Base-by-base conservation (phyloP, 192 early-diverging fungal genomes). In the Paraglomus occultum region DNA sequence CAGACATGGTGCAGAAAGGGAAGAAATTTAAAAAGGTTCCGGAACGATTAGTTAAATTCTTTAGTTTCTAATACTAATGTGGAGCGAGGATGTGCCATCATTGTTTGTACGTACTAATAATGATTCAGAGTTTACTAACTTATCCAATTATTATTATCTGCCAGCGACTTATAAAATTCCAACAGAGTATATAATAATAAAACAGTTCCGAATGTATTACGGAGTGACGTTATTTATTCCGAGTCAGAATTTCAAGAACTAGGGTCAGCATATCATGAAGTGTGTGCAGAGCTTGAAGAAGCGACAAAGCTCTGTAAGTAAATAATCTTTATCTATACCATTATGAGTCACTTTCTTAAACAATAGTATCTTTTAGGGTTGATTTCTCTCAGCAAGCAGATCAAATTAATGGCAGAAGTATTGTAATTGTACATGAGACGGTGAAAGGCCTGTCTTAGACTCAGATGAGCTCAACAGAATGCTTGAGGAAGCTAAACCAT, bases 351-450 rank as follows among this genome's bases (percentile, higher is more conserved):
- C 17, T 31, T 31, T 31, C 31, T 31, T 3, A 31, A 31, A 31
- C 31, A 1, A n/a, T n/a, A n/a, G n/a, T 64, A 20, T 42, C 22
- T 44, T 60, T 60, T 60, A 39, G 45, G 23, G 18, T n/a, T 57
- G 22, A 57, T 20, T 23, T 7, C 54, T 57, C 54, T 57, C 18
- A 6, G 54, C 6, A 57, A 57, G 18, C n/a, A 57, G 31, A 57
- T 31, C 1, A 31, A 31, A 31, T 3, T 57, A 11, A 64, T 64
- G 46, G 62, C 22, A 31, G 46, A 6, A 14, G 17, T 64, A 2
- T 49, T 64, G 38, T 31, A 31, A n/a, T n/a, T n/a, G n/a, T 64
- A 64, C 42, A 64, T 14, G 39, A 64, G 17, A 31, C 62, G 48
- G 12, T 49, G 62, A 64, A 49, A 62, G 42, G 31, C 47, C 44